Evolutionary conservation across 164 flowering plant genomes (phyloP).

Genomic region (Liriodendron chinense): DNA sequence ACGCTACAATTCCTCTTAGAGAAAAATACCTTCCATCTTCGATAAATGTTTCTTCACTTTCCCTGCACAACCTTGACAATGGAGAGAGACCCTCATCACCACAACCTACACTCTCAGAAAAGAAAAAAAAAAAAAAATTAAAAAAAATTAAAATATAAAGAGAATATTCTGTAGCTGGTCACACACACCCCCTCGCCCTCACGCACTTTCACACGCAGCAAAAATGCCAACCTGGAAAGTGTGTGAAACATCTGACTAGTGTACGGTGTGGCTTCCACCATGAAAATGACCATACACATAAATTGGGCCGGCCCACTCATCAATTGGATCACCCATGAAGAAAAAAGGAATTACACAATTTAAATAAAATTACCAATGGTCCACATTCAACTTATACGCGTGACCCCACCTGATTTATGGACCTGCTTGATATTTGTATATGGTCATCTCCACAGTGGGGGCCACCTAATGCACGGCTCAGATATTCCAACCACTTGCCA

Average conservation of each 20-base stretch:
- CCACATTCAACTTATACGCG: not conserved
- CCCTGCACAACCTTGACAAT: slow-evolving; percentile 93
- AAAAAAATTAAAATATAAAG: not conserved
- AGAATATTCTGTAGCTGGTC: not conserved
- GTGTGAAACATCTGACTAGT: not conserved
- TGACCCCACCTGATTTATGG: not conserved
- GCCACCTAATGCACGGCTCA: not conserved
- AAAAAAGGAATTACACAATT: no score
- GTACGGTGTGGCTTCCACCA: not conserved
- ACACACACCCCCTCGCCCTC: not conserved
- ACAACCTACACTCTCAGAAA: slow-evolving; percentile 50
- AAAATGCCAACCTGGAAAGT: not conserved
- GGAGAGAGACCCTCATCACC: slow-evolving; percentile 84
- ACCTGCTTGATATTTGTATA: not conserved
- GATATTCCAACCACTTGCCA: not conserved
- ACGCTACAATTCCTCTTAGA: no score
- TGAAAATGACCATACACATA: no score
- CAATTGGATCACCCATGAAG: no score
- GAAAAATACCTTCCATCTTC: slow-evolving; percentile 82
- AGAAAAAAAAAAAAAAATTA: not conserved
- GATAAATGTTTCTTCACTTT: slow-evolving; percentile 83
- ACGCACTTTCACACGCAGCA: not conserved
- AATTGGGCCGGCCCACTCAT: no score
- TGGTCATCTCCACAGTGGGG: not conserved
- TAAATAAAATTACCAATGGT: no score